Conservation (phyloP, 108 stramenopile genomes). For the Conticribra guillardii region DNA sequence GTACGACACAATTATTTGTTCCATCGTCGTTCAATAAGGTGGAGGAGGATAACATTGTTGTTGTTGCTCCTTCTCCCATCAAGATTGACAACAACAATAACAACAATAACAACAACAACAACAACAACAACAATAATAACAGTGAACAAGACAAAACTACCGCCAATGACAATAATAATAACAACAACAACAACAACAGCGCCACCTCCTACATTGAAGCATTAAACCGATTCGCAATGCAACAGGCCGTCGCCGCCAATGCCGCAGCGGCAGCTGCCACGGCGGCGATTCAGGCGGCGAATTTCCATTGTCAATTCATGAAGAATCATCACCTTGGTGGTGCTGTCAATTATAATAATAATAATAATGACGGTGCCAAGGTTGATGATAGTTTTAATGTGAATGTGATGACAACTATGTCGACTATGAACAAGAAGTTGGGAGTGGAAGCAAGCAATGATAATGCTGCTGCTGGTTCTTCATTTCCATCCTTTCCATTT, state of each 20-base stretch:
- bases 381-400: no score
- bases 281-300: slow-evolving; percentile 24
- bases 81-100: not conserved
- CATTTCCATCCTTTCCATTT: no score
- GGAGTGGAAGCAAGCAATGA: no score
- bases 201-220: slow-evolving; percentile 26
- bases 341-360: no score
- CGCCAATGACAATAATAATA: no score
- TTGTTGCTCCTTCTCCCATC: not conserved
- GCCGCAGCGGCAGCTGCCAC: slow-evolving; percentile 25
- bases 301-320: slow-evolving; percentile 17
- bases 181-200: not conserved
- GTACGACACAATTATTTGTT: no score
- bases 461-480: no score
- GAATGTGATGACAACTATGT: no score
- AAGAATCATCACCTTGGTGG: slow-evolving; percentile 5
- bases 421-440: no score
- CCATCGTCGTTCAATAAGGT: not conserved
- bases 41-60: not conserved
- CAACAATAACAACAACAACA: not conserved
- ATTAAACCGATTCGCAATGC: slow-evolving; percentile 34
- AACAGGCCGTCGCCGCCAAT: slow-evolving; percentile 36
- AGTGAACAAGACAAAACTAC: not conserved
- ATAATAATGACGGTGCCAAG: no score
- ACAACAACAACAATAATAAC: not conserved